These are phyloP conservation scores for Populus nigra DNA, from an alignment of 345 rosid genomes.

Conservation along the genomic window DNA sequence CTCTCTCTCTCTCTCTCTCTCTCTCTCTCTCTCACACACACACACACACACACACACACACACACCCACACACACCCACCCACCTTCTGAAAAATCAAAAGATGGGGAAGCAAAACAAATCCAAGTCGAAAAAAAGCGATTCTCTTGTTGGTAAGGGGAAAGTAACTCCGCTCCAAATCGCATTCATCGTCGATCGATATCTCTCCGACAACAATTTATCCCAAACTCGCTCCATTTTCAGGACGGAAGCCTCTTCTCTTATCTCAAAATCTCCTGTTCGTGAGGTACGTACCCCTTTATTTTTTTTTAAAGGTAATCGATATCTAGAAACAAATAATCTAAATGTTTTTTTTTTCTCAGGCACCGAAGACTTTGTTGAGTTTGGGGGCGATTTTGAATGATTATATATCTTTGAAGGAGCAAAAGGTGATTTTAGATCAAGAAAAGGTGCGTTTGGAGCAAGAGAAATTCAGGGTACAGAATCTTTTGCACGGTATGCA, in stretches of 20 bases:
- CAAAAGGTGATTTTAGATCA: conserved; percentile 60
- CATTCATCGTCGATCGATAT: conserved; percentile 82
- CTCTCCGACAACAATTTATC: conserved; percentile 65
- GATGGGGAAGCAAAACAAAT: conserved; percentile 57
- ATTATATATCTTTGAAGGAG: conserved; percentile 68
- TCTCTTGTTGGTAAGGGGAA: conserved; percentile 56
- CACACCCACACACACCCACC: too few relatives aligned
- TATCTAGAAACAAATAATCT: not conserved
- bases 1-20: not conserved
- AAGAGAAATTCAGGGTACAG: conserved; percentile 64
- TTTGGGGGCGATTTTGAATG: conserved; percentile 58
- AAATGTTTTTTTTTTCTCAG: conserved; percentile 23
- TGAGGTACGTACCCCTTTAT: conserved; percentile 38
- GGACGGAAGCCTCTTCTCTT: conserved; percentile 69
- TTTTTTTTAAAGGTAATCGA: not conserved
- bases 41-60: fast-evolving
- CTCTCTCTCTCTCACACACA: too few relatives aligned
- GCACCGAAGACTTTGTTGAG: conserved; percentile 74
- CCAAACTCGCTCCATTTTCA: conserved; percentile 50
- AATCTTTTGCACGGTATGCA: conserved; percentile 71
- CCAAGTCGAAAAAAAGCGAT: conserved; percentile 30
- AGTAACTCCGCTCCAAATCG: conserved; percentile 72
- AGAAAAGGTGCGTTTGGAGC: conserved; percentile 57
- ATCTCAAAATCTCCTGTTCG: conserved; percentile 61
- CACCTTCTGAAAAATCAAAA: too few relatives aligned